Evolutionary conservation across 441 rosid genomes (phyloP).

Genomic region (Populus hybrid): DNA sequence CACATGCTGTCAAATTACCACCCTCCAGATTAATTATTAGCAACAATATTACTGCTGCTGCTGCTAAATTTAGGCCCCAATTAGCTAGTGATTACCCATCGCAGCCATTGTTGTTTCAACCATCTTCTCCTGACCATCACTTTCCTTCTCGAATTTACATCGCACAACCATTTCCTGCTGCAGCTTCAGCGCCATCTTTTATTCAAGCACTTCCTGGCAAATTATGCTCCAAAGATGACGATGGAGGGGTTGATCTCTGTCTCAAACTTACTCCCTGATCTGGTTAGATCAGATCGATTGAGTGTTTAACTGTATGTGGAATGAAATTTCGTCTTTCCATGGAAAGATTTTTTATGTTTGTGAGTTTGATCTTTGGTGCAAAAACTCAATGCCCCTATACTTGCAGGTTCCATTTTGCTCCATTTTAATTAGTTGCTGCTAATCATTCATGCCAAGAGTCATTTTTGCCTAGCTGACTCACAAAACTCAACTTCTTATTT

Average conservation of each 20-base stretch:
- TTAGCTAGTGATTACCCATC: slow-evolving; percentile 11
- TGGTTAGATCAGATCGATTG: slow-evolving; percentile 10
- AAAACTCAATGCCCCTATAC: no score
- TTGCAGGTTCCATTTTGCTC: no score
- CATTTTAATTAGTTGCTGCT: no score
- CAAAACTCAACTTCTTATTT: no score
- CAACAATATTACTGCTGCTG: neutral
- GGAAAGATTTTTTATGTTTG: neutral
- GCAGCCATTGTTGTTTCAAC: slow-evolving; percentile 20
- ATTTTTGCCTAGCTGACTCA: no score
- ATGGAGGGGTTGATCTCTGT: slow-evolving; percentile 43
- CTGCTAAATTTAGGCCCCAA: slow-evolving; percentile 18
- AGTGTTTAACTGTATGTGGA: neutral
- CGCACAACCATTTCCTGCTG: slow-evolving; percentile 27
- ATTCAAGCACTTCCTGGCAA: slow-evolving; percentile 21
- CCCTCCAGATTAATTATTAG: slow-evolving; percentile 1
- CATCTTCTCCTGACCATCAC: slow-evolving; percentile 16
- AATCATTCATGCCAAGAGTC: no score
- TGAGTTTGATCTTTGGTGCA: neutral
- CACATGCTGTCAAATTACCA: neutral
- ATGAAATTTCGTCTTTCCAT: no score
- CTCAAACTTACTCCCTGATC: slow-evolving; percentile 45
- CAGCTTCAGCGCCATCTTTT: slow-evolving; percentile 17
- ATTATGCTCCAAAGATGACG: slow-evolving; percentile 28
- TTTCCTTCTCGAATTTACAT: slow-evolving; percentile 21